phyloP scores from a whole-genome alignment of 768 basidiomycete genomes.

The Tylopilus vinaceipallidus region DNA sequence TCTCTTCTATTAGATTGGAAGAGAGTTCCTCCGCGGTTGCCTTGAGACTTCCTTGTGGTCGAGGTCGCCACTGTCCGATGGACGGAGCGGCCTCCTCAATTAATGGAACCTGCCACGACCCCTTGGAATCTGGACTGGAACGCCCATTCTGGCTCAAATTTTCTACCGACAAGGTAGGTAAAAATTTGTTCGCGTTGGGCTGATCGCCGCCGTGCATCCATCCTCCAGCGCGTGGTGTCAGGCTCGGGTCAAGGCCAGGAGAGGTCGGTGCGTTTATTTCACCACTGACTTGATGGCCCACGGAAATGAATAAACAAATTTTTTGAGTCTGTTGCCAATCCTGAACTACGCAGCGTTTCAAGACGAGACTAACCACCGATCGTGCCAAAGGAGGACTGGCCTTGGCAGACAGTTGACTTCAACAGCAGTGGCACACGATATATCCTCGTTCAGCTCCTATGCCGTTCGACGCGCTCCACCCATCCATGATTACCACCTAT shows the following conservation, averaged over 20 bases:
- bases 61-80: constrained; percentile 5
- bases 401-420: background rate
- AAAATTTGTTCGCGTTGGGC: constrained; percentile 15
- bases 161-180: constrained; percentile 3
- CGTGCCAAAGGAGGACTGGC: background rate
- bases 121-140: constrained; percentile 1
- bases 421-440: background rate
- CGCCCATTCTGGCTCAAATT: constrained; percentile 10
- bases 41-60: constrained; percentile 27
- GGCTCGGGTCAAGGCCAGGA: constrained; percentile 5
- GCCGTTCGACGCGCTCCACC: constrained; percentile 15
- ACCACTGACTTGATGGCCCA: constrained; percentile 17
- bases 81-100: constrained; percentile 11
- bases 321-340: constrained; percentile 20
- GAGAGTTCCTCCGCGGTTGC: constrained; percentile 20
- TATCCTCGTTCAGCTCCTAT: constrained; percentile 12
- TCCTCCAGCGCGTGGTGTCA: constrained; percentile 4
- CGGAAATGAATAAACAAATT: constrained; percentile 32
- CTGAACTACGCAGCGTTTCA: constrained; percentile 14
- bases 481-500: background rate
- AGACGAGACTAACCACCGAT: constrained; percentile 15
- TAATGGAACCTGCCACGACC: constrained; percentile 21
- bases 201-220: constrained; percentile 21
- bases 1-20: constrained; percentile 2
- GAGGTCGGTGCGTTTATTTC: constrained; percentile 25